phyloP scores from a whole-genome alignment of 2,329 filamentous ascomycete genomes.

The Hymenoscyphus albidus region DNA sequence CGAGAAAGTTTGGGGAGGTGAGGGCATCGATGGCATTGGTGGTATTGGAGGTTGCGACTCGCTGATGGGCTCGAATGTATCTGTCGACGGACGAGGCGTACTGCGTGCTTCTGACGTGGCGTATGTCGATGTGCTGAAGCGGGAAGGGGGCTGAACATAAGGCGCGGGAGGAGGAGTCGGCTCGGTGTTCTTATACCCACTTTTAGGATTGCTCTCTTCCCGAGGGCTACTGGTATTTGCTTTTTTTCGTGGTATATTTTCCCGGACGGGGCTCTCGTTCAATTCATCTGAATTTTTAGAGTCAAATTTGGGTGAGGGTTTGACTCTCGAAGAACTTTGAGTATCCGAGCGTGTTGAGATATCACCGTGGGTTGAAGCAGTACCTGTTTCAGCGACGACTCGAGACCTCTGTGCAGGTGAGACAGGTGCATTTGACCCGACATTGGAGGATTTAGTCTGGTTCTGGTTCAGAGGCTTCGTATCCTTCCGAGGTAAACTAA shows the following conservation, averaged over 20 bases:
- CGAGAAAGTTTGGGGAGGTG: slow-evolving; percentile 16
- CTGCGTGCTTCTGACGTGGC: slow-evolving; percentile 29
- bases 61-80: slow-evolving; percentile 24
- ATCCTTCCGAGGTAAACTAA: slow-evolving; percentile 52
- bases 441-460: slow-evolving; percentile 18
- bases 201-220: slow-evolving; percentile 24
- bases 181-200: slow-evolving; percentile 22
- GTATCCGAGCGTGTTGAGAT: slow-evolving; percentile 18
- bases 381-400: slow-evolving; percentile 28
- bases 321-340: slow-evolving; percentile 16
- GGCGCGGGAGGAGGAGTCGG: slow-evolving; percentile 17
- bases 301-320: slow-evolving; percentile 17
- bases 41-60: slow-evolving; percentile 21
- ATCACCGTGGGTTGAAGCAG: slow-evolving; percentile 24
- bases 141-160: slow-evolving; percentile 32
- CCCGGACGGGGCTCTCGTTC: slow-evolving; percentile 7
- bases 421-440: slow-evolving; percentile 23
- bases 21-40: slow-evolving; percentile 10
- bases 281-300: slow-evolving; percentile 4
- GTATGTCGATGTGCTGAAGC: slow-evolving; percentile 35
- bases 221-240: slow-evolving; percentile 1
- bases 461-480: slow-evolving; percentile 36
- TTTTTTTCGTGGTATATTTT: slow-evolving; percentile 3
- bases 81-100: slow-evolving; percentile 30
- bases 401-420: slow-evolving; percentile 22